Evolutionary conservation across 179 eudicot genomes (phyloP).

Genomic region (Monotropa hypopitys): DNA sequence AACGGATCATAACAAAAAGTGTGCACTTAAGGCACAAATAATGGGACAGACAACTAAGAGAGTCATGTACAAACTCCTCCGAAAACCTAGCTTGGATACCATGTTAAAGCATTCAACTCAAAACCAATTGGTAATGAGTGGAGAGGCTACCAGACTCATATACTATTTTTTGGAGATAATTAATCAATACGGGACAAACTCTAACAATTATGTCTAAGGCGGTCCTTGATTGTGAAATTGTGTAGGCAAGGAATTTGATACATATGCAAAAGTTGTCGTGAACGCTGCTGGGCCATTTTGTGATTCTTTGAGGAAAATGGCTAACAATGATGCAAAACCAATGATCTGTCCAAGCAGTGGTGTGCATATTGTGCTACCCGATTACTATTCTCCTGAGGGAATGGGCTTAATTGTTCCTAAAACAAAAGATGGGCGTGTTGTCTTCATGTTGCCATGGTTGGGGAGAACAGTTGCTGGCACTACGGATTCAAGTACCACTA

Average conservation of each 20-base stretch:
- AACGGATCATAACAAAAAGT: too few species aligned
- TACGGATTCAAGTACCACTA: slow-evolving; percentile 71
- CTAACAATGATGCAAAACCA: slow-evolving; percentile 50
- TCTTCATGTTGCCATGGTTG: slow-evolving; percentile 96
- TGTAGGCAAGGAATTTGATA: slow-evolving; percentile 76
- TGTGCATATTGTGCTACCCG: slow-evolving; percentile 88
- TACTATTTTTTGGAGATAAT: too few species aligned
- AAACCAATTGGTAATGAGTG: too few species aligned
- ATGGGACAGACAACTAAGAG: too few species aligned
- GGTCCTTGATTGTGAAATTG: slow-evolving; percentile 16
- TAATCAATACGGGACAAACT: too few species aligned
- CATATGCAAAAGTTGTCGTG: slow-evolving; percentile 85
- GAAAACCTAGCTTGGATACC: too few species aligned
- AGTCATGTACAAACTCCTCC: too few species aligned
- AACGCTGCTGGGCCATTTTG: slow-evolving; percentile 98
- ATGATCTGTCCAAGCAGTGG: slow-evolving; percentile 97
- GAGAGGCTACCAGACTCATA: too few species aligned
- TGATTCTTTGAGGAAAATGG: slow-evolving; percentile 78
- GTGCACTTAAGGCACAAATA: too few species aligned
- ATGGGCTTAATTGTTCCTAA: slow-evolving; percentile 98
- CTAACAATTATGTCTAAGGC: slow-evolving; percentile 4
- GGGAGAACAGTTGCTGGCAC: slow-evolving; percentile 98
- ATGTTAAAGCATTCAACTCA: too few species aligned
- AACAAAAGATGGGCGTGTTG: slow-evolving; percentile 97
- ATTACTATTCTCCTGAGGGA: slow-evolving; percentile 94